Evolutionary conservation across 768 basidiomycete genomes (phyloP).

Genomic region (Punctularia strigosozonata): DNA sequence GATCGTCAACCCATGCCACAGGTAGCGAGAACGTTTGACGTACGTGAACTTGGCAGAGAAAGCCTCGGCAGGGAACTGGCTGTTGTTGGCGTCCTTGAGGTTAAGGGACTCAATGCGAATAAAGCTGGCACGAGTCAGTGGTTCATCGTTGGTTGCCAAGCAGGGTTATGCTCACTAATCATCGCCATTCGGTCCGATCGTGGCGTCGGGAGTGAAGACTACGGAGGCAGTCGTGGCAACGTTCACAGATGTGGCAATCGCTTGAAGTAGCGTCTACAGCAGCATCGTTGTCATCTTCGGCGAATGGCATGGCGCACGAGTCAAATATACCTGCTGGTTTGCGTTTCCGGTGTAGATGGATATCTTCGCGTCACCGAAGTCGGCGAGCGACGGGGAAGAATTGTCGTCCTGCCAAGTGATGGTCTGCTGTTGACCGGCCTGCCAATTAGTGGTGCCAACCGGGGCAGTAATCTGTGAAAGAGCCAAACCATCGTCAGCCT

Average conservation of each 20-base stretch:
- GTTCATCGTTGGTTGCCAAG: background rate
- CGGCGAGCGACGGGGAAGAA: slow-evolving; percentile 29
- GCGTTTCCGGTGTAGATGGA: slow-evolving; percentile 56
- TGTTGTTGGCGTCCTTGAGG: slow-evolving; percentile 36
- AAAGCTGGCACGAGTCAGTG: slow-evolving; percentile 36
- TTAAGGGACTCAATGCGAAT: slow-evolving; percentile 57
- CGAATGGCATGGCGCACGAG: background rate
- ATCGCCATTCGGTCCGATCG: slow-evolving; percentile 40
- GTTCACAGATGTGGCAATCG: slow-evolving; percentile 33
- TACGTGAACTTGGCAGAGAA: slow-evolving; percentile 77
- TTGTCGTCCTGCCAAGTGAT: slow-evolving; percentile 53
- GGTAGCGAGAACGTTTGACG: slow-evolving; percentile 13
- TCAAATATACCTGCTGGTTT: slow-evolving; percentile 39
- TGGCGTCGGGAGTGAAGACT: slow-evolving; percentile 36
- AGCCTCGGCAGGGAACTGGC: slow-evolving; percentile 48
- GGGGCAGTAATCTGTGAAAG: slow-evolving; percentile 45
- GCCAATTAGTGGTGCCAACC: slow-evolving; percentile 28
- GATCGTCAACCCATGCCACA: background rate
- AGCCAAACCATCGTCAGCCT: slow-evolving; percentile 8
- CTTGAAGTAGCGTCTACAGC: slow-evolving; percentile 43
- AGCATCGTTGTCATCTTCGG: slow-evolving; percentile 8
- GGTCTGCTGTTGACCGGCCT: slow-evolving; percentile 36
- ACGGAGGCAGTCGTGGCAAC: slow-evolving; percentile 36
- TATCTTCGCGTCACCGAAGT: slow-evolving; percentile 40
- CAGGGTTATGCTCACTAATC: slow-evolving; percentile 35